Evolutionary conservation across 225 moss, liverwort and hornwort species (phyloP).

Genomic region (Bryum argenteum): DNA sequence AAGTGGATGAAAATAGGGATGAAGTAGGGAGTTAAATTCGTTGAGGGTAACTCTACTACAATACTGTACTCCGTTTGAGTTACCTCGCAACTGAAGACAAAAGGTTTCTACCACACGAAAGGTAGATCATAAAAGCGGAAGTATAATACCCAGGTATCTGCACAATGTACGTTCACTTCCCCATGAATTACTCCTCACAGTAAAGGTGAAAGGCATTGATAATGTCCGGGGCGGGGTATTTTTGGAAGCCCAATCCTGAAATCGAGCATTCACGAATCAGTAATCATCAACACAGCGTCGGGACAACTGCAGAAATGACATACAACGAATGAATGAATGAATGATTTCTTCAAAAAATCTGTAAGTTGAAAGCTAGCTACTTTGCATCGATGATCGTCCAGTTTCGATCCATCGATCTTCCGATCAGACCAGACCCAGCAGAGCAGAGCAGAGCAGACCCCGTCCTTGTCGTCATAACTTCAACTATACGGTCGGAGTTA

Average conservation of each 20-base stretch:
- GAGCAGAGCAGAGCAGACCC: too few relatives aligned
- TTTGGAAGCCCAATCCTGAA: conserved; percentile 1
- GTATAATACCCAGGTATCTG: background rate
- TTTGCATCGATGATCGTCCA: too few relatives aligned
- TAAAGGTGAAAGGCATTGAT: background rate
- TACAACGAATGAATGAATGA: background rate
- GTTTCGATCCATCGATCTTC: too few relatives aligned
- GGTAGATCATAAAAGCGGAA: background rate
- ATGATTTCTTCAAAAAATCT: background rate
- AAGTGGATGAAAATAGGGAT: too few relatives aligned
- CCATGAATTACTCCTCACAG: background rate
- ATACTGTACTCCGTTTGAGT: too few relatives aligned
- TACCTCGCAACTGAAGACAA: too few relatives aligned
- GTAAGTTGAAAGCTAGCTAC: background rate
- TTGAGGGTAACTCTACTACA: too few relatives aligned
- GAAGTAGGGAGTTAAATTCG: too few relatives aligned
- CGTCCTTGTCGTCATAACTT: too few relatives aligned
- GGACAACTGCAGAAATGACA: too few relatives aligned
- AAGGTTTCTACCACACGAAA: too few relatives aligned
- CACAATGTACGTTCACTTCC: background rate
- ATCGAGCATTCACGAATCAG: background rate
- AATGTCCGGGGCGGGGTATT: conserved; percentile 1
- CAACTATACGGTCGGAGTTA: background rate
- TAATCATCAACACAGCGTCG: background rate
- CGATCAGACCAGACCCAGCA: too few relatives aligned